Base-by-base conservation (phyloP, 2,329 filamentous ascomycete species). In the Arthrobotrys conoides region DNA sequence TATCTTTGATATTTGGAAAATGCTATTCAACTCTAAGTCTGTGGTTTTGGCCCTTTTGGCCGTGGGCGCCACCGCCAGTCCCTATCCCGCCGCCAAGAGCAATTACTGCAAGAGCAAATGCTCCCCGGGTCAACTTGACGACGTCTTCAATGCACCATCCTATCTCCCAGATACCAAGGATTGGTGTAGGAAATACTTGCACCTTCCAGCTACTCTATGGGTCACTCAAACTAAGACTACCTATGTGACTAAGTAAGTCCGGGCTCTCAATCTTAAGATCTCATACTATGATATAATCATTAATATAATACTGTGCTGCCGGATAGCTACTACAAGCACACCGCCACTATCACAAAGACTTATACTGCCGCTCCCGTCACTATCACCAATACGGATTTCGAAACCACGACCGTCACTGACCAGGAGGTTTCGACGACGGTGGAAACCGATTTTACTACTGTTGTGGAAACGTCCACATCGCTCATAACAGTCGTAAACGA, bases 41-140 rank as follows among this genome's bases (percentile, higher is more conserved):
- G 1, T 61, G 14, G 10, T 61, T 24, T 10, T 61, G 57, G 57
- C 57, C 57, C 20, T 20, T 27, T 44, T 61, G 57, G 57, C 57
- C 14, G 14, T 36, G 1, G 57, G 36, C 2, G 48, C 24, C 9
- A 18, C 24, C 53, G 65, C 65, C 65, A 30, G 16, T 22, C 33
- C 49, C 6, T 67, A 33, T 16, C 48, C 48, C 27, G 30, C 36
- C 6, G 51, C 36, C 6, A 24, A 14, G 38, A n/a, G 16, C 14
- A 22, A 27, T 49, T 68, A 68, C n/a, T 70, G 67, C 41, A 70
- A 59, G 36, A 30, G 38, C 20, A 70, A 70, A 2, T 70, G 67
- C 38, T 70, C 67, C 14, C 67, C 51, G 0, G 16, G 12, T 6
- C 67, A 70, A 24, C 24, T 70, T 24, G 14, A 49, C 24, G 55